Evolutionary conservation across 257 asterid species (phyloP).

Genomic region (Lavandula angustifolia): DNA sequence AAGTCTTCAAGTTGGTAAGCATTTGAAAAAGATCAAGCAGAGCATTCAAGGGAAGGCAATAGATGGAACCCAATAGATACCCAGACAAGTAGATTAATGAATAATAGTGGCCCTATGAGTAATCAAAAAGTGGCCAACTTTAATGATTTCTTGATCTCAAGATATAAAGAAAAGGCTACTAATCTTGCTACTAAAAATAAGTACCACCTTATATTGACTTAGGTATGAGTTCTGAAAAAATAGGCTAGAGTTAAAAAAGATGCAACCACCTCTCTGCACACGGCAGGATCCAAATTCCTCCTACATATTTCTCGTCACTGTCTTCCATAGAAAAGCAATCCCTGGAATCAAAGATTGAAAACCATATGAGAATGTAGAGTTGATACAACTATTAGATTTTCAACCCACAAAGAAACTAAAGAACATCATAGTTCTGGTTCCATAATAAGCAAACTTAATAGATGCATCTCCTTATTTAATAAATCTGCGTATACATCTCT

Average conservation of each 20-base stretch:
- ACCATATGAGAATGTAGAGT: slow-evolving; percentile 3
- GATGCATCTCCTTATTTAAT: slow-evolving; percentile 7
- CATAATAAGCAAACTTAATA: background rate
- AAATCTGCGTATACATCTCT: background rate
- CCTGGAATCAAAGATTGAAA: slow-evolving; percentile 51
- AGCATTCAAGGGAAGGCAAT: slow-evolving; percentile 2
- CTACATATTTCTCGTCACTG: slow-evolving; percentile 89
- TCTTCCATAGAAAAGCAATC: slow-evolving; percentile 92
- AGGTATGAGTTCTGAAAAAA: slow-evolving; percentile 4
- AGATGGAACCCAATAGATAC: background rate
- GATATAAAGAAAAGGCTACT: slow-evolving; percentile 7
- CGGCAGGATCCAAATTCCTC: slow-evolving; percentile 66
- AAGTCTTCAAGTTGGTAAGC: slow-evolving; percentile 1
- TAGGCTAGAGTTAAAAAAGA: background rate
- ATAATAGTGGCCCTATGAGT: background rate
- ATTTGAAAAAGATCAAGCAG: slow-evolving; percentile 8
- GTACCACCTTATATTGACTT: background rate
- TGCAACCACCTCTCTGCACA: slow-evolving; percentile 77
- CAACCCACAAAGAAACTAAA: background rate
- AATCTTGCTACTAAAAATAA: slow-evolving; percentile 1
- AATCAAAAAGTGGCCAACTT: background rate
- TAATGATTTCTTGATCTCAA: slow-evolving; percentile 17
- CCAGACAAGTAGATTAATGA: background rate
- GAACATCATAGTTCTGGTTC: slow-evolving; percentile 24
- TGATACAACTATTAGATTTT: slow-evolving; percentile 1